These are phyloP conservation scores for Chionographis japonica DNA, from an alignment of 106 monocot genomes.

Conservation along the genomic window DNA sequence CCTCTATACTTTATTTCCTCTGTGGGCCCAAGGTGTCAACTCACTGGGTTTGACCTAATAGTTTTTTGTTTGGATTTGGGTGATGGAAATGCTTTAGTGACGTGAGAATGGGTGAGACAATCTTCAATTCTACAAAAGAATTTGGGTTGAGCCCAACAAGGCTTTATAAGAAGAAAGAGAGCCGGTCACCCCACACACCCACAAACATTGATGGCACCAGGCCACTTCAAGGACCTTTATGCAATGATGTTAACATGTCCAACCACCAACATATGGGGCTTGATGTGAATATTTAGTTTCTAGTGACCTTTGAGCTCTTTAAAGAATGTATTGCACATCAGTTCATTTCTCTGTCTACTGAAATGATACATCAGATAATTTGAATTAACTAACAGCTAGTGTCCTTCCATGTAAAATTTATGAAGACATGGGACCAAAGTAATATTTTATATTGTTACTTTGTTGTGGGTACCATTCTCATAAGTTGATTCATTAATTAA, in stretches of 20 bases:
- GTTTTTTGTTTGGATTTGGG: conserved; percentile 21
- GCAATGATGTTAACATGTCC: conserved; percentile 9
- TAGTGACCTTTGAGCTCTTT: background rate
- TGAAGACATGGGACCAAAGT: background rate
- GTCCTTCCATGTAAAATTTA: background rate
- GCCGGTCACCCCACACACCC: background rate
- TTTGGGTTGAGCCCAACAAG: conserved; percentile 2
- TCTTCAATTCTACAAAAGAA: conserved; percentile 32
- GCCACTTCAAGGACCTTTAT: conserved; percentile 7
- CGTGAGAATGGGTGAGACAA: conserved; percentile 38
- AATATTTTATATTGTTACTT: background rate
- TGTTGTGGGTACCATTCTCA: no score
- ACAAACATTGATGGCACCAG: background rate
- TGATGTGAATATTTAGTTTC: background rate
- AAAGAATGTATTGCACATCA: background rate
- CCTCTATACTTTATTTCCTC: conserved; percentile 6
- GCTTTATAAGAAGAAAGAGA: conserved; percentile 5
- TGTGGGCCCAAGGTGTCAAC: conserved; percentile 11
- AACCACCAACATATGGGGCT: conserved; percentile 10
- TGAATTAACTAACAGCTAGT: background rate
- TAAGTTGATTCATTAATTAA: no score
- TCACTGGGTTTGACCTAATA: conserved; percentile 1
- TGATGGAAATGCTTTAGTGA: conserved; percentile 28
- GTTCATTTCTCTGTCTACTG: background rate
- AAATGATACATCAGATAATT: background rate